These are phyloP conservation scores for Saccharomycopsis hybrid DNA, from an alignment of 1,139 yeast genomes.

Conservation along the genomic window DNA sequence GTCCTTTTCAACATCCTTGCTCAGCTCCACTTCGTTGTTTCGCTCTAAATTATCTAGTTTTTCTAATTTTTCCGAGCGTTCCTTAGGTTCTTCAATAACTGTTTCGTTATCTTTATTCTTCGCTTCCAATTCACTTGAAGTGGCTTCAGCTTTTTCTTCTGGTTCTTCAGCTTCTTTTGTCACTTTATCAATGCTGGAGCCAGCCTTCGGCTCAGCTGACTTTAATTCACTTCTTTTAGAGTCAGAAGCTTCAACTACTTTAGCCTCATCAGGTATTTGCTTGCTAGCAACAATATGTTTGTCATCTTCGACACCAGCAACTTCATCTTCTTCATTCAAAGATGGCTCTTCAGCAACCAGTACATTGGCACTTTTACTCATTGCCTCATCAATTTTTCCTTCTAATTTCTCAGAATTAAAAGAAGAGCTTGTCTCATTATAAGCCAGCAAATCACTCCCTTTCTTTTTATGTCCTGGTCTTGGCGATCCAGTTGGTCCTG, in stretches of 20 bases:
- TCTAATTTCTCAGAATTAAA: constrained; percentile 13
- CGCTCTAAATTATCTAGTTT: neutral
- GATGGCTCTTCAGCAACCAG: constrained; percentile 14
- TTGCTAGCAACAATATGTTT: neutral
- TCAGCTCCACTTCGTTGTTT: neutral
- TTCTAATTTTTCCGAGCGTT: neutral
- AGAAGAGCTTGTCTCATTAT: constrained; percentile 7
- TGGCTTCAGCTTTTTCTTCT: constrained; percentile 15
- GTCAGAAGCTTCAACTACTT: neutral
- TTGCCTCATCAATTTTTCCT: constrained; percentile 14
- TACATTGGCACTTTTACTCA: constrained; percentile 9
- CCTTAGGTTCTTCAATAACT: neutral
- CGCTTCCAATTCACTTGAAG: constrained; percentile 11
- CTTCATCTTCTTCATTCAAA: constrained; percentile 8
- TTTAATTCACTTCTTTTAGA: constrained; percentile 5
- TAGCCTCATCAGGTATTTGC: neutral
- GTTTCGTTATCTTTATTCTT: neutral
- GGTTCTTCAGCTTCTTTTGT: constrained; percentile 9
- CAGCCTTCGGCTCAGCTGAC: constrained; percentile 4
- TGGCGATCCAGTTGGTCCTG: neutral
- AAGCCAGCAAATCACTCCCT: constrained; percentile 2
- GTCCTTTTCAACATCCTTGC: too few species aligned
- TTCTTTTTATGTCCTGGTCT: constrained; percentile 1
- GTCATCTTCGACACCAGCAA: neutral
- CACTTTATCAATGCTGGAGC: too few species aligned